A percentile compares a stretch with the other conserved stretches of the same genome.
Evolutionary conservation across 1,284 basidiomycete genomes (phyloP).

Genomic region (Trametes hirsuta): DNA sequence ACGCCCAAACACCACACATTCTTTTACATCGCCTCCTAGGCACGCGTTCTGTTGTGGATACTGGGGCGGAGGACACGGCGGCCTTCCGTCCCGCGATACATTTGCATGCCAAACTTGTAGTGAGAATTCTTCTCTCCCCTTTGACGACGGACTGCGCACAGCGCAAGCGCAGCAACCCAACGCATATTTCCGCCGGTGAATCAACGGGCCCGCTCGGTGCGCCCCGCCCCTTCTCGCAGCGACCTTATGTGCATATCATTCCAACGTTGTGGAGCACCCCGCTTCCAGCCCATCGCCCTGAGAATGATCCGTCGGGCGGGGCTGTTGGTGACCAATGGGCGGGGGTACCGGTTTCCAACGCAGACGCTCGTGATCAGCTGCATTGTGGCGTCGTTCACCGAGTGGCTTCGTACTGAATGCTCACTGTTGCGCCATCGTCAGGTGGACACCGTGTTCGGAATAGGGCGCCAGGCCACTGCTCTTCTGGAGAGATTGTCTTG

Average conservation of each 20-base stretch:
- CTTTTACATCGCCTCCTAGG: not conserved
- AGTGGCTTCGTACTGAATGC: slow-evolving; percentile 6
- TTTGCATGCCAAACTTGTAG: not conserved
- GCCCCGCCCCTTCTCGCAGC: not conserved
- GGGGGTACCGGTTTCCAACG: not conserved
- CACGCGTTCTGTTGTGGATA: not conserved
- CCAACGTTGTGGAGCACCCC: not conserved
- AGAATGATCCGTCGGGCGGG: not conserved
- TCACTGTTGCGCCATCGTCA: not conserved
- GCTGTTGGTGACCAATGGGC: not conserved
- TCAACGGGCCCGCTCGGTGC: not conserved
- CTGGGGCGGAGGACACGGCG: not conserved
- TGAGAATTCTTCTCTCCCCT: not conserved
- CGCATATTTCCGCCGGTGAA: slow-evolving; percentile 8
- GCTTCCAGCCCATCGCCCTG: not conserved
- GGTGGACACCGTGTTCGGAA: not conserved
- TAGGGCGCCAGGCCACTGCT: too few relatives aligned
- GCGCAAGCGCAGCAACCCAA: not conserved
- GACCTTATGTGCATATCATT: slow-evolving; percentile 1
- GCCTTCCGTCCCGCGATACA: not conserved
- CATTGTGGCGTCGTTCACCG: not conserved
- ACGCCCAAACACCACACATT: not conserved
- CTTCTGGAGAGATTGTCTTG: not conserved
- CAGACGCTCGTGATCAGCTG: not conserved
- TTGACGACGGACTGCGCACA: not conserved